Evolutionary conservation across 2,329 filamentous ascomycete species (phyloP), one percentile per base, ranked within the genome.

Genomic region (Ceratocystis alfenasii): DNA sequence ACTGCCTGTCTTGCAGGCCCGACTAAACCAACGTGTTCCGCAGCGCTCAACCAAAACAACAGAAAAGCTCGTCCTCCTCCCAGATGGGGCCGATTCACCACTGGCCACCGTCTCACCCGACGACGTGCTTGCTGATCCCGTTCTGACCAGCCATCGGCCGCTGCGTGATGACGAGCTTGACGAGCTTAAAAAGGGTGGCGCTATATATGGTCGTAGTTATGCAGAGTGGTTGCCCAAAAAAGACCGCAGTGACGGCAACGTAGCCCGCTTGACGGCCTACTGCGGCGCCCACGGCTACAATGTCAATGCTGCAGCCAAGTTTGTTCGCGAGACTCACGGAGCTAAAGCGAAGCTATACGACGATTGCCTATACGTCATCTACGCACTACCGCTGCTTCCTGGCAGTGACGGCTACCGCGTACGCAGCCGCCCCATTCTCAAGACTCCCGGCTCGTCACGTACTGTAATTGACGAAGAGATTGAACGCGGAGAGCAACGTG

Each of bases 261-360:
- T 99, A 68, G 87, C 93, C 41, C 83, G 94, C 68, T 84, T 97
- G 65, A 99, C 94, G 66, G 94, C 94, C 10, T 99, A 97, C 75
- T 97, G 93, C 75, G 97, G 91, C 0, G 93, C 94, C 0, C 90
- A 96, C 75, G 89, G 88, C 6, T 97, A 92, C 77, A 95, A 93
- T 77, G 85, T 95, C 77, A 87, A 88, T 71, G 83, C 87, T 30
- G 90, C 91, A n/a, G 90, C 92, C 15, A 85, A 89, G 44, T 99
- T 99, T 73, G 80, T 96, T 68, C 87, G 89, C 71, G 89, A 89
- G 69, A 87, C 87, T 72, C 94, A 99, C 76, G 87, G 88, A 41
- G 93, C 92, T 0, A 88, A 91, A 76, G 95, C 93, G 15, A 99
- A 99, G 76, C 81, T 97, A 4, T 99, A 99, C 76, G 94, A 99